These are phyloP conservation scores for Diaporthe batatas DNA, from an alignment of 2,329 filamentous ascomycete genomes.

Conservation along the genomic window DNA sequence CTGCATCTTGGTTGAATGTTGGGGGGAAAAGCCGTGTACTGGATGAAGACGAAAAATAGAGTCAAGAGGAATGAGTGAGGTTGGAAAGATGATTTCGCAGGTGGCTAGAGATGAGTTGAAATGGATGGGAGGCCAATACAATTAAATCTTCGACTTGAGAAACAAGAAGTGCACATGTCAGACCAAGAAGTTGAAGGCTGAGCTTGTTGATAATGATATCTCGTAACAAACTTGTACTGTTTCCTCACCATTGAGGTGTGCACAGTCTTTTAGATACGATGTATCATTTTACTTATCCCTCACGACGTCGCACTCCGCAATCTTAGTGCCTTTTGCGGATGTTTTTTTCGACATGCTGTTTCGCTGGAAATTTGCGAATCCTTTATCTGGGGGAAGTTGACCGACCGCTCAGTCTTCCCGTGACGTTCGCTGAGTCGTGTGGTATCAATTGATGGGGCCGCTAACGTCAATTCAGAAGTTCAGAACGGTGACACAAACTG, in stretches of 20 bases:
- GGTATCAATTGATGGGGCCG: not conserved
- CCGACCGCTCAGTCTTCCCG: not conserved
- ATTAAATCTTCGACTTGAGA: not conserved
- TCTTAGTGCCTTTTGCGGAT: not conserved
- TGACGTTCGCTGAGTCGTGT: not conserved
- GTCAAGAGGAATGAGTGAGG: not conserved
- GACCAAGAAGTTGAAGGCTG: not conserved
- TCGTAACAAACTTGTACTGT: not conserved
- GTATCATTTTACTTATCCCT: no score
- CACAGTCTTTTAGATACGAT: not conserved
- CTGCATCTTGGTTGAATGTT: not conserved
- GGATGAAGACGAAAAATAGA: not conserved
- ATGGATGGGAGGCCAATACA: not conserved
- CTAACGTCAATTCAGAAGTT: not conserved
- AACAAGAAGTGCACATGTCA: not conserved
- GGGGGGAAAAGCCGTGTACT: not conserved
- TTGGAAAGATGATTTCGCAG: not conserved
- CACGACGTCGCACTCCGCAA: not conserved
- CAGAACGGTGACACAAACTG: not conserved
- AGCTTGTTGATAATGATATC: not conserved
- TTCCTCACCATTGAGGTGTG: not conserved
- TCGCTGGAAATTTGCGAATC: not conserved
- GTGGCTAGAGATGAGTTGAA: not conserved
- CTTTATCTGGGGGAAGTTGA: not conserved
- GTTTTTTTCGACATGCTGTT: not conserved